A percentile compares a stretch with the other conserved stretches of the same genome.
Conservation (phyloP, 257 asterid genomes). For the Catharanthus roseus region DNA sequence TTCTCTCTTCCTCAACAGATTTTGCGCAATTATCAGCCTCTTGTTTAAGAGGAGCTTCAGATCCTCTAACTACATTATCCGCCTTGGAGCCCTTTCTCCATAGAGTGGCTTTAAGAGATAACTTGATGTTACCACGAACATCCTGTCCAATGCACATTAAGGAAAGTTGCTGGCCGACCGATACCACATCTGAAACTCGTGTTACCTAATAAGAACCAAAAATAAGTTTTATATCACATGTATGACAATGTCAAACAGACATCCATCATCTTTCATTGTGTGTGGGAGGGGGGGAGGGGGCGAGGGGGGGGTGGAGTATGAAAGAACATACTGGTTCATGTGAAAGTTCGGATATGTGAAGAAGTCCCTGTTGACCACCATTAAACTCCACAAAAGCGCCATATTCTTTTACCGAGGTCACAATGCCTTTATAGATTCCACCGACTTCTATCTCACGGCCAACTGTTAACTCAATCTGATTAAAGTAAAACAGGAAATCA, state of each 20-base stretch:
- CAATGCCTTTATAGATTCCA: constrained; percentile 70
- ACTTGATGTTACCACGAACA: constrained; percentile 74
- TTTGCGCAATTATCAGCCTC: constrained; percentile 32
- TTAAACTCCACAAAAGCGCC: constrained; percentile 97
- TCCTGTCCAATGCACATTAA: constrained; percentile 91
- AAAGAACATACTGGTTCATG: constrained; percentile 63
- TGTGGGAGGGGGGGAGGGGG: no score
- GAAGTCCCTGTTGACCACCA: constrained; percentile 96
- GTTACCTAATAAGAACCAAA: constrained; percentile 51
- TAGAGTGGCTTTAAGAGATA: constrained; percentile 80
- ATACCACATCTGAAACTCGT: constrained; percentile 69
- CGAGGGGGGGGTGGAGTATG: no score
- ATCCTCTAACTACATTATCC: constrained; percentile 22
- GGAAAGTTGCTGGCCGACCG: constrained; percentile 69
- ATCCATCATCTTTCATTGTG: neutral
- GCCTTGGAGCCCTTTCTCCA: constrained; percentile 37
- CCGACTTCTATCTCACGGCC: constrained; percentile 90
- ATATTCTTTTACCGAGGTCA: constrained; percentile 80
- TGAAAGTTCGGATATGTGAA: constrained; percentile 89
- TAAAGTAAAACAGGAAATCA: constrained; percentile 17
- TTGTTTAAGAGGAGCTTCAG: constrained; percentile 24
- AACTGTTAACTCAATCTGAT: constrained; percentile 71
- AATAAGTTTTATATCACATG: neutral
- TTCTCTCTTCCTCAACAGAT: constrained; percentile 25
- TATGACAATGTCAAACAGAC: neutral